Conservation (phyloP, 2,329 filamentous ascomycete genomes). For the Lachnellula occidentalis region DNA sequence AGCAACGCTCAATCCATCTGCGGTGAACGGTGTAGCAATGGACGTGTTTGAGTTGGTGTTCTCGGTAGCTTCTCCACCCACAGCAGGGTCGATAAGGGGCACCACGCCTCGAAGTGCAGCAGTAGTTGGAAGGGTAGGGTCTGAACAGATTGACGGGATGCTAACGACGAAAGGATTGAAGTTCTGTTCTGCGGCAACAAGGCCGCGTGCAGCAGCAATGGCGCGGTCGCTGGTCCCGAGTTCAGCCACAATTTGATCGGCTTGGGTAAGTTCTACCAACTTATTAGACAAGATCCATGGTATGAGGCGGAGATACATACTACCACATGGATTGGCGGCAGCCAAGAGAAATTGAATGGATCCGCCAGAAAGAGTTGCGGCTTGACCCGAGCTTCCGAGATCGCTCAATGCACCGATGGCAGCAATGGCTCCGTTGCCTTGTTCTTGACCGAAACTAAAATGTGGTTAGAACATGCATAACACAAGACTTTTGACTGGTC, state of each 20-base stretch:
- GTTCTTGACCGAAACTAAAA: slow-evolving; percentile 56
- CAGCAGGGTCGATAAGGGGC: slow-evolving; percentile 60
- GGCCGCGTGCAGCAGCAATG: slow-evolving; percentile 54
- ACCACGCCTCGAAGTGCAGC: slow-evolving; percentile 58
- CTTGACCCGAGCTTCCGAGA: slow-evolving; percentile 53
- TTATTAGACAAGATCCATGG: slow-evolving; percentile 11
- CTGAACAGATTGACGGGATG: slow-evolving; percentile 58
- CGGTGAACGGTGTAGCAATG: slow-evolving; percentile 48
- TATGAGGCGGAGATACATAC: slow-evolving; percentile 35
- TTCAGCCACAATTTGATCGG: slow-evolving; percentile 56
- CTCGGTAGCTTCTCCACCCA: slow-evolving; percentile 49
- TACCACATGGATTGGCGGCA: slow-evolving; percentile 60
- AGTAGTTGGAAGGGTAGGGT: slow-evolving; percentile 56
- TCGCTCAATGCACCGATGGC: slow-evolving; percentile 48
- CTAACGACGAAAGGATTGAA: slow-evolving; percentile 61
- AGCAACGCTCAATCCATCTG: slow-evolving; percentile 59
- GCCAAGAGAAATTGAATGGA: slow-evolving; percentile 59
- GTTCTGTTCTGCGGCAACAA: slow-evolving; percentile 67
- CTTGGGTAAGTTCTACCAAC: slow-evolving; percentile 47
- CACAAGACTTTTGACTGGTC: background rate
- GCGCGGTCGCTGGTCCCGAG: slow-evolving; percentile 56
- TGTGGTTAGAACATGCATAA: no score
- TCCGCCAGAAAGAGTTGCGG: slow-evolving; percentile 57
- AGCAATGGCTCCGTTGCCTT: slow-evolving; percentile 43
- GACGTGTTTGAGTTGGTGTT: slow-evolving; percentile 55